Evolutionary conservation across 2,329 filamentous ascomycete genomes (phyloP), one percentile per base, ranked within the genome.

Genomic region (Parascedosporium putredinis): DNA sequence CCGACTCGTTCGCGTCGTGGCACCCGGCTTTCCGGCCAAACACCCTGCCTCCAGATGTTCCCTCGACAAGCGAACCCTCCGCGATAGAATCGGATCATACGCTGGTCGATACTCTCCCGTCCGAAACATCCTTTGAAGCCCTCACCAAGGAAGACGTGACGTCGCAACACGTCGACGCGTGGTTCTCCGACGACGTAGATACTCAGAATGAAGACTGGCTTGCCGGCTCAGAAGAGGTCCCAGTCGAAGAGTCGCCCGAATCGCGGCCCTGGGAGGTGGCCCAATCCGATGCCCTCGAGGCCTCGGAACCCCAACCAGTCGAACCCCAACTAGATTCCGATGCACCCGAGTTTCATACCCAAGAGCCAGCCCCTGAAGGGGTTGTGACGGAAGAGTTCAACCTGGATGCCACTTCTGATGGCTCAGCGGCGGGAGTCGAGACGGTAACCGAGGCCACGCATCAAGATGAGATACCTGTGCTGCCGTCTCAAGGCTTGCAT

Each of bases 191-290:
- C 47, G 57, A 59, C 33, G 25, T 27, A 25, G 31, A 44, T 33
- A 47, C 48, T 24, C 49, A 53, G 40, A 36, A 53, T 31, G 47
- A 51, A 8, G 27, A 47, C 50, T 47, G 45, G 49, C 51, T 55
- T 49, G 46, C 48, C 23, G 53, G 53, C 23, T 34, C 48, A 14
- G 1, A 76, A 83, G 51, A 74, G 74, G 3, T 81, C 79, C 64
- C 74, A 73, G 53, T 76, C 77, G 54, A 78, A 83, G 75, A 65
- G 74, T 7, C 67, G 72, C 3, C 73, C 64, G 46, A 73, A 80
- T 49, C 69, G 76, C 23, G 31, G 31, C 23, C 43, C 22, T 9
- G 18, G 23, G 25, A 31, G 24, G 10, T 16, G 5, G 12, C 43
- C 27, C n/a, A 27, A 29, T 5, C 43, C n/a, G 14, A 36, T 16